phyloP scores from a whole-genome alignment of 1,284 basidiomycete species.

The Rhodotorula sp. region DNA sequence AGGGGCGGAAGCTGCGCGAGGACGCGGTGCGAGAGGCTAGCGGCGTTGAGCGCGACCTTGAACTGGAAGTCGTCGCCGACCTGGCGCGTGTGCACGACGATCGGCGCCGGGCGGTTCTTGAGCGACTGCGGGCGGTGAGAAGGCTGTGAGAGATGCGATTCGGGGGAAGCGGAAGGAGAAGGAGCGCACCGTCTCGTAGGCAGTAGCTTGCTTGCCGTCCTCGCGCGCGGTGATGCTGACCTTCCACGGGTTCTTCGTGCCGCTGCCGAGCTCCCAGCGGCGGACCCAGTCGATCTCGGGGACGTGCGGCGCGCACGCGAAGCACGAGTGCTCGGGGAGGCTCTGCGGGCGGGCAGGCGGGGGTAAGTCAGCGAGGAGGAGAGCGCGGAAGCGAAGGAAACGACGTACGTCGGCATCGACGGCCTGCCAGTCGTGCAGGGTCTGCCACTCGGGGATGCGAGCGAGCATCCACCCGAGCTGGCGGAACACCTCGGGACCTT shows the following conservation, averaged over 20 bases:
- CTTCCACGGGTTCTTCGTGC: constrained; percentile 52
- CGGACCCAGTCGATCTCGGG: constrained; percentile 74
- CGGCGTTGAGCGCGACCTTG: constrained; percentile 82
- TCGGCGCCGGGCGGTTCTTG: constrained; percentile 81
- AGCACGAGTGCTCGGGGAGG: constrained; percentile 58
- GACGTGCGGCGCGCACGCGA: constrained; percentile 74
- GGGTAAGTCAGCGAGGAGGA: background rate
- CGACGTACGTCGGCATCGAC: constrained; percentile 47
- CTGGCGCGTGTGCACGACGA: constrained; percentile 82
- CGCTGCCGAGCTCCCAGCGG: constrained; percentile 51
- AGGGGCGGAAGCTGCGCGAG: constrained; percentile 70
- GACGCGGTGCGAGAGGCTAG: constrained; percentile 84
- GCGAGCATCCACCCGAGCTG: constrained; percentile 83
- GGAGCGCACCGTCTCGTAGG: constrained; percentile 49
- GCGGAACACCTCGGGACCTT: constrained; percentile 72
- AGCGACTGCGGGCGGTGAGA: constrained; percentile 59
- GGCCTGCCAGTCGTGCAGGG: constrained; percentile 65
- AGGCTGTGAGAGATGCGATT: constrained; percentile 19
- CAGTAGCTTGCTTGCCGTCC: constrained; percentile 68
- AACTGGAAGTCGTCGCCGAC: constrained; percentile 65
- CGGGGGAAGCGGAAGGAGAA: background rate
- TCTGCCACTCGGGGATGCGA: constrained; percentile 71
- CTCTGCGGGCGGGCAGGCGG: background rate
- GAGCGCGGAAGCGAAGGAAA: background rate
- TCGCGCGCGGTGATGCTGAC: constrained; percentile 63